phyloP scores from a whole-genome alignment of 306 rosid species.

The Trifolium dubium region DNA sequence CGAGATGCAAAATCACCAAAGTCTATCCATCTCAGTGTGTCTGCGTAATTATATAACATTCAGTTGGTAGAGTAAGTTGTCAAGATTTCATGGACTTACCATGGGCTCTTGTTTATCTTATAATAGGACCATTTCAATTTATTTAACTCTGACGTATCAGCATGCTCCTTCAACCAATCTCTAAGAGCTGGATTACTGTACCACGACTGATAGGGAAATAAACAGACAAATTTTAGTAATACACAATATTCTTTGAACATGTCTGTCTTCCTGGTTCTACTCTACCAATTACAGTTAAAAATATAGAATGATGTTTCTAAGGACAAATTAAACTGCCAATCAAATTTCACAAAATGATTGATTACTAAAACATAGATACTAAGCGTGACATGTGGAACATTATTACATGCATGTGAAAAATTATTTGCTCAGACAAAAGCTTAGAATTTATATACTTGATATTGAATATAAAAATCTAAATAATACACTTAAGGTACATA shows the following conservation, averaged over 20 bases:
- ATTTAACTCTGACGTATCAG: conserved; percentile 70
- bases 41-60: not conserved
- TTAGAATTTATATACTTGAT: conserved; percentile 22
- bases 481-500: conserved; percentile 9
- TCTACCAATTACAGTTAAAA: conserved; percentile 29
- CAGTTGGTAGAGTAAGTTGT: conserved; percentile 5
- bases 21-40: not conserved
- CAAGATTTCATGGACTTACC: conserved; percentile 61
- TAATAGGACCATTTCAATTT: conserved; percentile 91
- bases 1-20: not conserved
- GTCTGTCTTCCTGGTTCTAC: conserved; percentile 20
- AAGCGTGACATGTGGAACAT: conserved; percentile 33
- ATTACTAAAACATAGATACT: conserved; percentile 14
- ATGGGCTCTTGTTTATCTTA: conserved; percentile 80
- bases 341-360: conserved; percentile 31
- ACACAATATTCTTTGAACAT: conserved; percentile 27
- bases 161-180: conserved; percentile 86
- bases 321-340: conserved; percentile 32
- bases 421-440: conserved; percentile 19
- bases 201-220: conserved; percentile 66
- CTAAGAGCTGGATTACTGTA: conserved; percentile 77
- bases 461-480: conserved; percentile 27
- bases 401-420: conserved; percentile 34
- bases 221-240: conserved; percentile 39
- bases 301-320: conserved; percentile 6